A percentile compares a stretch with the other conserved stretches of the same genome.
phyloP scores from a whole-genome alignment of 352 stramenopile genomes.

The Pythium grandisporangium region DNA sequence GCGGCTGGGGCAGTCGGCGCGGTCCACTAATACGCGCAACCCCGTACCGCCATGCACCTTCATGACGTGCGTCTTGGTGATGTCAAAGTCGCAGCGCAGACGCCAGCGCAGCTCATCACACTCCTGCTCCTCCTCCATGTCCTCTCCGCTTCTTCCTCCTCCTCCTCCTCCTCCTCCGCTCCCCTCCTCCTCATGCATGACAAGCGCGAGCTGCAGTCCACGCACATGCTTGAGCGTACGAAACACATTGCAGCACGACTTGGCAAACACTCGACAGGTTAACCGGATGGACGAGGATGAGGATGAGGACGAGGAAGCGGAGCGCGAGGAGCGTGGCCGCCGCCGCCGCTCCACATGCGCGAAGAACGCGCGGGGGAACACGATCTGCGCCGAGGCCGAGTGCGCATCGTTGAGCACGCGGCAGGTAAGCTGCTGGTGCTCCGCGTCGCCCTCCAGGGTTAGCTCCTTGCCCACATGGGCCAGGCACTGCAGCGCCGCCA shows the following conservation, averaged over 20 bases:
- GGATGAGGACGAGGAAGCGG: no score
- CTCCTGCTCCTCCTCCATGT: slow-evolving; percentile 46
- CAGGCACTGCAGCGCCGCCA: slow-evolving; percentile 72
- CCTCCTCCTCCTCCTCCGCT: slow-evolving; percentile 10
- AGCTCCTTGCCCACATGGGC: slow-evolving; percentile 75
- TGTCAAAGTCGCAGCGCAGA: slow-evolving; percentile 73
- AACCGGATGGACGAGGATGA: slow-evolving; percentile 19
- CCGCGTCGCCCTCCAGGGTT: slow-evolving; percentile 56
- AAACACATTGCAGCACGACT: slow-evolving; percentile 73
- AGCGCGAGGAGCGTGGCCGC: no score
- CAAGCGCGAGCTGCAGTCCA: slow-evolving; percentile 52
- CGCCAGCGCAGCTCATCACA: slow-evolving; percentile 60
- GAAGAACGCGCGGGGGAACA: slow-evolving; percentile 68
- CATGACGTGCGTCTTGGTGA: slow-evolving; percentile 83
- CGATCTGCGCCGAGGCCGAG: slow-evolving; percentile 60
- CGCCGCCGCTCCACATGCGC: slow-evolving; percentile 14
- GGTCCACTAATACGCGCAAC: slow-evolving; percentile 76
- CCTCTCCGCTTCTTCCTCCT: slow-evolving; percentile 5
- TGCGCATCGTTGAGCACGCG: slow-evolving; percentile 79
- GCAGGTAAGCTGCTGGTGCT: slow-evolving; percentile 34
- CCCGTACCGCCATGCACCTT: slow-evolving; percentile 69
- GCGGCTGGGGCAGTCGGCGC: slow-evolving; percentile 30
- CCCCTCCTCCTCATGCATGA: slow-evolving; percentile 28
- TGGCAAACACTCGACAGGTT: slow-evolving; percentile 74
- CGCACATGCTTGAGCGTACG: slow-evolving; percentile 79